phyloP scores from a whole-genome alignment of 2,329 filamentous ascomycete species.

The Orbilia quercus region DNA sequence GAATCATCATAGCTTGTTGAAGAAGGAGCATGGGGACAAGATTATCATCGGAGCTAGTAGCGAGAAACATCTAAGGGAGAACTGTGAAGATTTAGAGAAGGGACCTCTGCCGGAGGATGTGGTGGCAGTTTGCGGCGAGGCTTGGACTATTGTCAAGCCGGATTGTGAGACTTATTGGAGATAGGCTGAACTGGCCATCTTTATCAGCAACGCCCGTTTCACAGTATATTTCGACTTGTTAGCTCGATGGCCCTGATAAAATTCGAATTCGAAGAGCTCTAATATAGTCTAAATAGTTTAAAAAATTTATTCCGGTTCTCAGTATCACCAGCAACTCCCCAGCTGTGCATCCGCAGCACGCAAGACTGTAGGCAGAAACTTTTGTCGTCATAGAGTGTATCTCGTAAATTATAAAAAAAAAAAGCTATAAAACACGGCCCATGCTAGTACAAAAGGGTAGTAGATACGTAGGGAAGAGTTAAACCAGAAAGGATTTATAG shows the following conservation, averaged over 20 bases:
- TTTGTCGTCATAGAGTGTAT: conserved; percentile 19
- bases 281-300: not conserved
- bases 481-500: conserved; percentile 20
- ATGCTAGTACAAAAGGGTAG: conserved; percentile 34
- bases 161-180: conserved; percentile 53
- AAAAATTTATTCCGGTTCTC: no score
- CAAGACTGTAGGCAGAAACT: no score
- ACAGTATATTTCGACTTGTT: no score
- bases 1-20: conserved; percentile 75
- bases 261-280: no score
- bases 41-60: conserved; percentile 72
- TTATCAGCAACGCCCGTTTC: no score
- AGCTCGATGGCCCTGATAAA: no score
- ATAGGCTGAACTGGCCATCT: not conserved
- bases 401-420: conserved; percentile 21
- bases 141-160: conserved; percentile 77
- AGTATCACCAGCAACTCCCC: no score
- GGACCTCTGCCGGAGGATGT: conserved; percentile 82
- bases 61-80: conserved; percentile 70
- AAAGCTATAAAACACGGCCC: conserved; percentile 39
- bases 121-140: conserved; percentile 78
- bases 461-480: conserved; percentile 31
- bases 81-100: conserved; percentile 72
- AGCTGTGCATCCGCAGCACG: no score
- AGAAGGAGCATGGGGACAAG: conserved; percentile 67